Conservation (phyloP, 208 protist species). For the Trypanosoma theileri region DNA sequence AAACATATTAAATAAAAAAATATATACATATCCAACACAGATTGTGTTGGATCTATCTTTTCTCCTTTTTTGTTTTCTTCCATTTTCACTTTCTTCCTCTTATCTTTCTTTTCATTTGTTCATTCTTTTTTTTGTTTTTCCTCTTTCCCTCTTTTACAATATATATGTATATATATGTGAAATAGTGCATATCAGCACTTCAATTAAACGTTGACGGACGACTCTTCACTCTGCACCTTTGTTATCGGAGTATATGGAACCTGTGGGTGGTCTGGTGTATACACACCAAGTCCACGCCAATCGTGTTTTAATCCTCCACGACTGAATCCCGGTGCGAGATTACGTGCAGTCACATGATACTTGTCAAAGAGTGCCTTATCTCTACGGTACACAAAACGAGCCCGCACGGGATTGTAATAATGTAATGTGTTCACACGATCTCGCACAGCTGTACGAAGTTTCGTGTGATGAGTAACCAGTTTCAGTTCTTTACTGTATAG, state of each 20-base stretch:
- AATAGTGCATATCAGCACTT: not conserved
- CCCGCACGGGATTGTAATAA: constrained; percentile 60
- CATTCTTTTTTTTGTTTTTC: no score
- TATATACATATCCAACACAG: no score
- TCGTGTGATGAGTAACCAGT: constrained; percentile 54
- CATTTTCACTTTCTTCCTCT: not conserved
- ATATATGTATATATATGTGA: constrained; percentile 8
- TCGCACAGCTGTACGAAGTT: constrained; percentile 44
- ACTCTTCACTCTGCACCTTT: not conserved
- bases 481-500: constrained; percentile 72
- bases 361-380: constrained; percentile 89
- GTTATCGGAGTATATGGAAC: constrained; percentile 48
- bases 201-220: no score
- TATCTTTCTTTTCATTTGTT: not conserved
- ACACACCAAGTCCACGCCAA: constrained; percentile 77
- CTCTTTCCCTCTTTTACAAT: not conserved
- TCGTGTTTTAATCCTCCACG: constrained; percentile 71
- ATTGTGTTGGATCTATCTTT: no score
- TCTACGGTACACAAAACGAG: constrained; percentile 81
- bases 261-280: constrained; percentile 87
- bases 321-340: constrained; percentile 83
- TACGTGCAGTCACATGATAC: constrained; percentile 76
- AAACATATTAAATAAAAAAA: no score
- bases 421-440: constrained; percentile 59
- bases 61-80: no score